phyloP scores from a whole-genome alignment of 202 grass and related monocot genomes.

The Miscanthus sacchariflorus region DNA sequence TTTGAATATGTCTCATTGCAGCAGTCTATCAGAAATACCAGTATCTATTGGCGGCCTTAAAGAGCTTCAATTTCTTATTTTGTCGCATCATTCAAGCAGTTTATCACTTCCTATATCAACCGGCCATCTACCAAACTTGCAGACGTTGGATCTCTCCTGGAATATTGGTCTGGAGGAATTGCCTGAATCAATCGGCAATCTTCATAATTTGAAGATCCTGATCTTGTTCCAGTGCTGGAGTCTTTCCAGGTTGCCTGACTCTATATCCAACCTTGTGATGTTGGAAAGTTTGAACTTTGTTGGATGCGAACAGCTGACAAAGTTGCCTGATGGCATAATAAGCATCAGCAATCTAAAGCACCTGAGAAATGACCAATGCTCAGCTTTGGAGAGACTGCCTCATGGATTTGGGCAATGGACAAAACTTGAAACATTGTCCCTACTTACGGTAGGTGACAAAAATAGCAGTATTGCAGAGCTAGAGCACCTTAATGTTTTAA shows the following conservation, averaged over 20 bases:
- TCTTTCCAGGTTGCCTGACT: conserved; percentile 57
- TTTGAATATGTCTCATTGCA: conserved; percentile 65
- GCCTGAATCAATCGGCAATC: conserved; percentile 58
- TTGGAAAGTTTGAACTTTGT: conserved; percentile 55
- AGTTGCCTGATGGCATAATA: conserved; percentile 57
- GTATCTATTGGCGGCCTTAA: conserved; percentile 53
- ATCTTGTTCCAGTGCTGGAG: conserved; percentile 73
- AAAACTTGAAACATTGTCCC: conserved; percentile 65
- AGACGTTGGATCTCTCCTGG: conserved; percentile 67
- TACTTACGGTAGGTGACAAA: conserved; percentile 51
- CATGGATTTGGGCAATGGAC: conserved; percentile 52
- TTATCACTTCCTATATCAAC: conserved; percentile 52
- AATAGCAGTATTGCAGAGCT: conserved; percentile 57
- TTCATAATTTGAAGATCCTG: conserved; percentile 55
- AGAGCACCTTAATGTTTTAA: conserved; percentile 53
- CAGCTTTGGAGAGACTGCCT: conserved; percentile 37
- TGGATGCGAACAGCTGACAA: conserved; percentile 52
- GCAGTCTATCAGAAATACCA: conserved; percentile 48
- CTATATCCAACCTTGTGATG: conserved; percentile 54
- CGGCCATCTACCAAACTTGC: conserved; percentile 50
- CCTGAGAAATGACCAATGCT: conserved; percentile 55
- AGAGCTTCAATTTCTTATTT: conserved; percentile 54
- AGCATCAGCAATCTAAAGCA: conserved; percentile 53
- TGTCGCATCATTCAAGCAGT: conserved; percentile 55
- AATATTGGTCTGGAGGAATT: conserved; percentile 59